Evolutionary conservation across 225 moss, liverwort and hornwort genomes (phyloP).

Genomic region (Takakia lepidozioides): DNA sequence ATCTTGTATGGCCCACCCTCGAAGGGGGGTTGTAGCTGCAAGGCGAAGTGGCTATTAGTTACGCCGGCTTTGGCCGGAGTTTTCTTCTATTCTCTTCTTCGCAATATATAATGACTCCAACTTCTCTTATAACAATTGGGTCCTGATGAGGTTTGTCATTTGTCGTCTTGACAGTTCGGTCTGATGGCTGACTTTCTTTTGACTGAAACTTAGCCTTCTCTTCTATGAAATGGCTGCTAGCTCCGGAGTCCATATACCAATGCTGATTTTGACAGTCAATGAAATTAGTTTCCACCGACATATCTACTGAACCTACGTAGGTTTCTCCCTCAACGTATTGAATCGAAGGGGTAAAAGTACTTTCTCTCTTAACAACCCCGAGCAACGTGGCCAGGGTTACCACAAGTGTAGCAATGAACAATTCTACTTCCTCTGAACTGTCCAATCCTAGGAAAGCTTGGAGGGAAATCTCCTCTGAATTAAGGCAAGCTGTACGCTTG

Average conservation of each 20-base stretch:
- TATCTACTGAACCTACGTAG: background rate
- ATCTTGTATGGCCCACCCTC: too few species aligned
- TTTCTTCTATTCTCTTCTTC: too few species aligned
- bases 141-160: background rate
- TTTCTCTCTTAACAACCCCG: background rate
- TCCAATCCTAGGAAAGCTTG: background rate
- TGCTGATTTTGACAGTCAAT: constrained; percentile 1
- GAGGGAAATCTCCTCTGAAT: background rate
- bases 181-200: background rate
- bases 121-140: too few species aligned
- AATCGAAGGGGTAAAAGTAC: background rate
- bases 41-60: too few species aligned
- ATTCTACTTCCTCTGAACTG: background rate
- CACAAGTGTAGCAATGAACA: constrained; percentile 2
- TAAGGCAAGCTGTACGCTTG: background rate
- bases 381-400: constrained; percentile 1
- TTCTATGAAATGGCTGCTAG: background rate
- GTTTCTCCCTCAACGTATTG: background rate
- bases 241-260: background rate
- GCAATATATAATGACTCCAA: too few species aligned
- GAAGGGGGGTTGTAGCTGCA: too few species aligned
- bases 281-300: background rate
- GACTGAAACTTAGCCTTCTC: background rate
- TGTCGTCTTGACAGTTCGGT: background rate
- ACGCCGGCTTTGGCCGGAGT: too few species aligned